Conservation (phyloP, 192 early-diverging fungal species). For the Entrophospora sp. region DNA sequence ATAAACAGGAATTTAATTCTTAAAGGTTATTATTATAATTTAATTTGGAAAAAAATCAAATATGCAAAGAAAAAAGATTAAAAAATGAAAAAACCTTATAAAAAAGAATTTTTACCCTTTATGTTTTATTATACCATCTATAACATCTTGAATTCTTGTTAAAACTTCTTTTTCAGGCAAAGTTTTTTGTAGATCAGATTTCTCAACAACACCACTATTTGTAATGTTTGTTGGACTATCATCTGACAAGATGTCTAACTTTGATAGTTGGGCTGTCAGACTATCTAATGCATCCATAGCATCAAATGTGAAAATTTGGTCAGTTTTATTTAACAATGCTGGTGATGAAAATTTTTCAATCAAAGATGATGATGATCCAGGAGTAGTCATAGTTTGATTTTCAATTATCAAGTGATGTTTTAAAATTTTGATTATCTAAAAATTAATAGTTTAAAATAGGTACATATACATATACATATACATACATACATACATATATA, state of each 20-base stretch:
- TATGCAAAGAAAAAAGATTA: no score
- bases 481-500: no score
- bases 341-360: no score
- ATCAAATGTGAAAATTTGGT: not conserved
- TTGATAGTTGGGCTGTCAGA: slow-evolving; percentile 8
- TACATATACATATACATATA: no score
- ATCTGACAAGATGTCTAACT: not conserved
- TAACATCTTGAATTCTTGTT: slow-evolving; percentile 2
- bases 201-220: not conserved
- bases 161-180: not conserved
- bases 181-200: not conserved
- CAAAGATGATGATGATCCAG: not conserved
- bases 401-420: slow-evolving; percentile 1
- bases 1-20: no score
- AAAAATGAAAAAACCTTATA: no score
- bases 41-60: no score
- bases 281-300: slow-evolving; percentile 4
- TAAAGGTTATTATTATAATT: no score
- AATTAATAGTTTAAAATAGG: no score
- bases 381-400: not conserved
- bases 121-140: slow-evolving; percentile 3
- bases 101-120: not conserved
- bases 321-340: no score
- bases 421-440: slow-evolving; percentile 14
- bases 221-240: not conserved